Conservation (phyloP, 805 yeast genomes). For the Limtongozyma cylindracea region DNA sequence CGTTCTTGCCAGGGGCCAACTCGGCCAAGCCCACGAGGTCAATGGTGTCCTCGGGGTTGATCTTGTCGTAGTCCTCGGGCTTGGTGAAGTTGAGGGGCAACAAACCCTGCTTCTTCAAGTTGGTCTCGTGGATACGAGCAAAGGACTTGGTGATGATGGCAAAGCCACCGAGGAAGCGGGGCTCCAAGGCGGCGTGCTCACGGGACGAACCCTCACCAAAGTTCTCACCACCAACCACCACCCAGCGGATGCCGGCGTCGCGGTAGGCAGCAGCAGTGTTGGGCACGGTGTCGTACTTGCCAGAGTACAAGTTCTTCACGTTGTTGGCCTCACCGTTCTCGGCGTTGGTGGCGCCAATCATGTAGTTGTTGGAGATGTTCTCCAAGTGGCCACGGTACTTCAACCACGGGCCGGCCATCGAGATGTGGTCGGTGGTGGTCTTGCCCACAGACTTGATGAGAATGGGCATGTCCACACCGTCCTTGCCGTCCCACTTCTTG, state of each 20-base stretch:
- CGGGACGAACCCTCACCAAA: slow-evolving; percentile 99
- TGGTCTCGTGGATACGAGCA: slow-evolving; percentile 98
- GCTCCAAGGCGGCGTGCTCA: slow-evolving; percentile 99
- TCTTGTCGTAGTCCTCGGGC: slow-evolving; percentile 80
- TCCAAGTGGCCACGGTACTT: slow-evolving; percentile 99
- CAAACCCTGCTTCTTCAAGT: slow-evolving; percentile 98
- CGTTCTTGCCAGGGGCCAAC: slow-evolving; percentile 82
- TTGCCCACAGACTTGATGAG: slow-evolving; percentile 91
- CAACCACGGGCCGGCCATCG: slow-evolving; percentile 99
- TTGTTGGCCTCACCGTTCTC: slow-evolving; percentile 89
- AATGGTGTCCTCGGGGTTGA: slow-evolving; percentile 72
- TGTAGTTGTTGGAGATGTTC: slow-evolving; percentile 95
- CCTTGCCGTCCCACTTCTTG: slow-evolving; percentile 93
- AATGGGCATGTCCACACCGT: slow-evolving; percentile 70
- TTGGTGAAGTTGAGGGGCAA: slow-evolving; percentile 87
- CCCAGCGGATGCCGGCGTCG: slow-evolving; percentile 83
- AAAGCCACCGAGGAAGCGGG: slow-evolving; percentile 96
- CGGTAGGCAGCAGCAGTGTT: slow-evolving; percentile 91
- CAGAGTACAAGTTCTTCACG: slow-evolving; percentile 76
- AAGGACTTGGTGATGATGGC: slow-evolving; percentile 95
- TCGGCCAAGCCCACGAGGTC: slow-evolving; percentile 67
- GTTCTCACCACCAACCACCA: slow-evolving; percentile 95
- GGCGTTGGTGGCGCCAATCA: slow-evolving; percentile 97
- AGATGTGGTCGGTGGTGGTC: slow-evolving; percentile 97
- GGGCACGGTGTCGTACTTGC: slow-evolving; percentile 87